phyloP scores from a whole-genome alignment of 805 yeast genomes.

The Starmerella powellii region DNA sequence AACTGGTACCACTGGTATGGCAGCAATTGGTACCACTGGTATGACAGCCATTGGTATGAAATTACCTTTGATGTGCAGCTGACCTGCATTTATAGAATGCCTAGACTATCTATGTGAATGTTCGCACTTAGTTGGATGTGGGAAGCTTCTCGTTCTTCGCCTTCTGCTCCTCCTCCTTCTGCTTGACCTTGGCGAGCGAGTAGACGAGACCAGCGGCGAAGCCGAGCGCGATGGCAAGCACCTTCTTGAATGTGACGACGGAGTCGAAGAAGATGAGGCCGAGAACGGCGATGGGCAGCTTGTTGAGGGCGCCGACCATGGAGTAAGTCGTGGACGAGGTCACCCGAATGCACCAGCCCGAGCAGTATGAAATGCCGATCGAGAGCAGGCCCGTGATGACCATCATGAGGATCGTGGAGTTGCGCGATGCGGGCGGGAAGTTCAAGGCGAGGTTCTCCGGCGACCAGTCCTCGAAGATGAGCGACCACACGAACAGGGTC shows the following conservation, averaged over 20 bases:
- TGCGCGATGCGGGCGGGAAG: slow-evolving; percentile 64
- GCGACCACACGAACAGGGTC: slow-evolving; percentile 61
- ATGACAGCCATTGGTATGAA: no score
- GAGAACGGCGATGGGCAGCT: slow-evolving; percentile 90
- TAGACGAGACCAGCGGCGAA: slow-evolving; percentile 92
- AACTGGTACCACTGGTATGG: no score
- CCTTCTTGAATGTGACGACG: slow-evolving; percentile 83
- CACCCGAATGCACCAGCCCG: slow-evolving; percentile 99
- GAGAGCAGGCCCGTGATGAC: slow-evolving; percentile 85
- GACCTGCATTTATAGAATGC: no score
- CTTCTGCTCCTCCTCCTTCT: slow-evolving; percentile 33
- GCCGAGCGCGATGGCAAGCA: slow-evolving; percentile 83
- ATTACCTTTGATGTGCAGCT: no score
- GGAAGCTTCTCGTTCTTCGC: slow-evolving; percentile 13
- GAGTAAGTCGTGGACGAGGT: slow-evolving; percentile 97
- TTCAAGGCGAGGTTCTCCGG: slow-evolving; percentile 57
- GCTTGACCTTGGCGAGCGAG: slow-evolving; percentile 90
- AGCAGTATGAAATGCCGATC: slow-evolving; percentile 95
- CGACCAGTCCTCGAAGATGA: slow-evolving; percentile 88
- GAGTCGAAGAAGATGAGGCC: slow-evolving; percentile 93
- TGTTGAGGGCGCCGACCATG: slow-evolving; percentile 98
- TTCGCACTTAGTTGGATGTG: neutral
- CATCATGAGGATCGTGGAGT: slow-evolving; percentile 68
- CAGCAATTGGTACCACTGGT: no score
- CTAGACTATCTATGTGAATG: no score